These are phyloP conservation scores for Pseudopyricularia cyperi DNA, from an alignment of 2,329 filamentous ascomycete genomes.

Conservation along the genomic window DNA sequence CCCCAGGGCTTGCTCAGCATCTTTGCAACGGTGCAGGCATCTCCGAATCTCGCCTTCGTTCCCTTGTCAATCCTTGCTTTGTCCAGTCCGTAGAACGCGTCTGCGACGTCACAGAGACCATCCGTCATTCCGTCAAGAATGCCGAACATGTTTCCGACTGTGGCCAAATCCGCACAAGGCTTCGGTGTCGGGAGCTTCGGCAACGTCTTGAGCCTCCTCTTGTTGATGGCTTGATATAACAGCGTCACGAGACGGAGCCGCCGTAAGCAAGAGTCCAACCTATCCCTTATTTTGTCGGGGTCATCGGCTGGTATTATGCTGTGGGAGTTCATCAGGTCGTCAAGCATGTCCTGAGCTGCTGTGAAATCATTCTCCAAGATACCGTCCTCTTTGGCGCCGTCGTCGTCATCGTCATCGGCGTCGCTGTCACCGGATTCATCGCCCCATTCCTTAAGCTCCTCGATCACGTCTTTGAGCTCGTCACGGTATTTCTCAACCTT, in stretches of 20 bases:
- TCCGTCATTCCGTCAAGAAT: constrained; percentile 50
- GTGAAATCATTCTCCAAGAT: constrained; percentile 18
- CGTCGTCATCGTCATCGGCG: constrained; percentile 34
- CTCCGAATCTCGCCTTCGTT: constrained; percentile 46
- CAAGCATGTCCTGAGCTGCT: constrained; percentile 44
- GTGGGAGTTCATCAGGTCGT: constrained; percentile 53
- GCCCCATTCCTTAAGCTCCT: constrained; percentile 80
- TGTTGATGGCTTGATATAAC: constrained; percentile 56
- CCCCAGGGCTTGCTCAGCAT: constrained; percentile 46
- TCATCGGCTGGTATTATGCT: constrained; percentile 51
- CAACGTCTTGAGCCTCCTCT: constrained; percentile 53
- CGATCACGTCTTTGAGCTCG: constrained; percentile 67
- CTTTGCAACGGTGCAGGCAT: constrained; percentile 43
- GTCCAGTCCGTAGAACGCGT: constrained; percentile 59
- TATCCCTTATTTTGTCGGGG: constrained; percentile 48
- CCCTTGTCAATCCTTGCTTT: constrained; percentile 40
- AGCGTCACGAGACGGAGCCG: constrained; percentile 54
- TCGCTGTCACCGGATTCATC: constrained; percentile 56
- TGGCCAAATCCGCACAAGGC: constrained; percentile 18
- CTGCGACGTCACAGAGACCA: constrained; percentile 56
- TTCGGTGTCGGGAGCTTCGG: constrained; percentile 24
- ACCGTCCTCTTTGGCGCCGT: constrained; percentile 24
- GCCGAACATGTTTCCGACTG: constrained; percentile 42
- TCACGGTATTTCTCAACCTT: constrained; percentile 65
- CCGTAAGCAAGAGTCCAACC: constrained; percentile 50